Percentiles rank a stretch among this genome's conserved stretches.
phyloP scores from a whole-genome alignment of 2,329 filamentous ascomycete species.

The Diaporthe citri region DNA sequence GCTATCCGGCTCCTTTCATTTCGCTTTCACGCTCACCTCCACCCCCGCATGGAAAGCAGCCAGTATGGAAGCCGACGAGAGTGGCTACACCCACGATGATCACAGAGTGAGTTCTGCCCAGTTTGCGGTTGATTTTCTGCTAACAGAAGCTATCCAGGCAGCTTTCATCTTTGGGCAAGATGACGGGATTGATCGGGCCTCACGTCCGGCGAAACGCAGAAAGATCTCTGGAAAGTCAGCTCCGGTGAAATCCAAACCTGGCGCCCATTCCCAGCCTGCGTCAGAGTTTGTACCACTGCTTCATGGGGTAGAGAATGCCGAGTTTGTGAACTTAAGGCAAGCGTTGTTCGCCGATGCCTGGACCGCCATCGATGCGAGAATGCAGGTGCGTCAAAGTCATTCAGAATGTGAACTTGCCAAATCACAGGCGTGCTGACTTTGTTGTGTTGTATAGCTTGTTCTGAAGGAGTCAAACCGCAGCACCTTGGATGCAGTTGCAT shows the following conservation, averaged over 20 bases:
- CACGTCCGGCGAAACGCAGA: constrained; percentile 68
- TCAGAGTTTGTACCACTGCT: constrained; percentile 65
- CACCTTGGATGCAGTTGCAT: constrained; percentile 69
- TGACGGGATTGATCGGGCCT: constrained; percentile 48
- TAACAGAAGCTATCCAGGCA: constrained; percentile 57
- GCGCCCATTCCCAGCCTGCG: constrained; percentile 40
- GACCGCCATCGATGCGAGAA: constrained; percentile 72
- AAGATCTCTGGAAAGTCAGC: constrained; percentile 60
- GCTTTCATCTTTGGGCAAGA: constrained; percentile 73
- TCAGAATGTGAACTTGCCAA: background rate
- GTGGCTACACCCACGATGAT: constrained; percentile 55
- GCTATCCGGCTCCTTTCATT: background rate
- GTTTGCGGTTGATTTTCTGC: background rate
- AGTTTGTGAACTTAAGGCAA: constrained; percentile 66
- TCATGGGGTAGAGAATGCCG: constrained; percentile 64
- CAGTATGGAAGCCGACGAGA: constrained; percentile 32
- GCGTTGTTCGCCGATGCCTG: constrained; percentile 73
- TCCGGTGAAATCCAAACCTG: constrained; percentile 35
- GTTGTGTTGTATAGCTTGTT: constrained; percentile 58
- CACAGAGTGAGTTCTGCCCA: constrained; percentile 53
- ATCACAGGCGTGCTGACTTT: background rate
- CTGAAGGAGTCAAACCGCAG: constrained; percentile 71
- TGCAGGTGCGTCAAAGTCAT: constrained; percentile 61
- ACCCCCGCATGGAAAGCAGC: background rate
- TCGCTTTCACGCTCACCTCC: background rate